phyloP scores from a whole-genome alignment of 1,284 basidiomycete species.

The Phlebopus sp. region DNA sequence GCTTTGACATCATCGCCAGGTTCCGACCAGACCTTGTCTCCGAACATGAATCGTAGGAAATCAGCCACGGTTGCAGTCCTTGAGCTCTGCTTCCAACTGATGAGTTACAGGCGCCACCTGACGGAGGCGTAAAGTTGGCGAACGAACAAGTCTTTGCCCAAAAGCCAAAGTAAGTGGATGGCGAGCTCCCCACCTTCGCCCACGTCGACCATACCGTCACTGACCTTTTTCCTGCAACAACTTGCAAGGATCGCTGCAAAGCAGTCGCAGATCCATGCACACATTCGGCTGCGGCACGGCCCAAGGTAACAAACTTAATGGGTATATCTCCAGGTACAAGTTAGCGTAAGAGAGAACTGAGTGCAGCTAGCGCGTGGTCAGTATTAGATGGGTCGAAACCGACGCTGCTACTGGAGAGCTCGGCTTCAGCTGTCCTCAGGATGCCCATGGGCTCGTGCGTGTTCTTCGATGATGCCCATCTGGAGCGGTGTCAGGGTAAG shows the following conservation, averaged over 20 bases:
- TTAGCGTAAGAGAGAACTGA: constrained; percentile 1
- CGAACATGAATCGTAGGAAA: too few species aligned
- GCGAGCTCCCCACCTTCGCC: constrained; percentile 4
- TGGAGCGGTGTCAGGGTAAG: background rate
- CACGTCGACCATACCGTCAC: constrained; percentile 3
- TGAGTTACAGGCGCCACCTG: background rate
- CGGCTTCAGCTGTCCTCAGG: background rate
- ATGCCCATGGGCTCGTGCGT: background rate
- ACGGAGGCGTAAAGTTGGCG: background rate
- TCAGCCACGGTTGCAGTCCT: too few species aligned
- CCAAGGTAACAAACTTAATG: constrained; percentile 7
- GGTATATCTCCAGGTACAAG: constrained; percentile 2
- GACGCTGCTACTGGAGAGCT: background rate
- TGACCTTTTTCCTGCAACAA: background rate
- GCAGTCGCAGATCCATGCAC: background rate
- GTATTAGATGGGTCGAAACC: constrained; percentile 5
- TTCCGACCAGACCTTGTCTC: too few species aligned
- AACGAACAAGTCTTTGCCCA: constrained; percentile 3
- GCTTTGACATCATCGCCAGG: too few species aligned
- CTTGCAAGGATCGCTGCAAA: too few species aligned
- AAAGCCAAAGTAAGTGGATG: constrained; percentile 5
- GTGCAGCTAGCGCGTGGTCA: background rate
- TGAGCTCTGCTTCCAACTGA: too few species aligned
- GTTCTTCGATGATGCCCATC: background rate
- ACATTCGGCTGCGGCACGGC: constrained; percentile 1